Base-by-base conservation (phyloP, 345 rosid species). In the Cochlearia excelsa region DNA sequence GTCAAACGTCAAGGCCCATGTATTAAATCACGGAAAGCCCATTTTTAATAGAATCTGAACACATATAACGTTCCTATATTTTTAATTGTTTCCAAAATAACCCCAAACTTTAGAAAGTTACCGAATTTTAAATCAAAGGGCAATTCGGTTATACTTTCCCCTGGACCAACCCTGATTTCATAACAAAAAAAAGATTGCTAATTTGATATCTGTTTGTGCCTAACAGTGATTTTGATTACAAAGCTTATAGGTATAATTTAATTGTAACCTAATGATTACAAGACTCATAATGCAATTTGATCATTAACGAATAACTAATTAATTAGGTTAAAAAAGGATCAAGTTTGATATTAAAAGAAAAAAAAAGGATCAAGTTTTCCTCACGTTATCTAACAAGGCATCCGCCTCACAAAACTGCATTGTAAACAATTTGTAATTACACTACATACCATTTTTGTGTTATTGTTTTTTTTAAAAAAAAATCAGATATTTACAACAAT, bases 1-100 rank as follows among this genome's bases (percentile, higher is more conserved):
- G 61, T 60, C 61, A 37, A 53, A 51, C 59, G 30, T n/a, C 26
- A 30, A 9, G 54, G 67, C 62, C 67, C 63, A 54, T 42, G 6
- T 0, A 4, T 41, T 54, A 30, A 7, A 16, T 16, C 23, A 16
- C 23, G 23, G 23, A 16, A 16, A 16, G 23, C 23, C 23, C 23
- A 16, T 16, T 16, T 16, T 16, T 16, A 16, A 16, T 16, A 16
- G 23, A 16, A 16, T 16, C 23, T 16, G 23, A 16, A 16, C 23
- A 16, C 23, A 10, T 9, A 5, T 46, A 38, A 5, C 28, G 49
- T 16, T 41, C 64, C 7, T 50, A 41, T 4, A 0, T 41, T 41
- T 51, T 57, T 30, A 3, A 7, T 26, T 49, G 11, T 33, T 57
- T 48, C 8, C 35, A 50, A 27, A 26, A 49, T 7, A 43, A 2